Base-by-base conservation (phyloP, 2,329 filamentous ascomycete species). In the Cordyceps fumosorosea region DNA sequence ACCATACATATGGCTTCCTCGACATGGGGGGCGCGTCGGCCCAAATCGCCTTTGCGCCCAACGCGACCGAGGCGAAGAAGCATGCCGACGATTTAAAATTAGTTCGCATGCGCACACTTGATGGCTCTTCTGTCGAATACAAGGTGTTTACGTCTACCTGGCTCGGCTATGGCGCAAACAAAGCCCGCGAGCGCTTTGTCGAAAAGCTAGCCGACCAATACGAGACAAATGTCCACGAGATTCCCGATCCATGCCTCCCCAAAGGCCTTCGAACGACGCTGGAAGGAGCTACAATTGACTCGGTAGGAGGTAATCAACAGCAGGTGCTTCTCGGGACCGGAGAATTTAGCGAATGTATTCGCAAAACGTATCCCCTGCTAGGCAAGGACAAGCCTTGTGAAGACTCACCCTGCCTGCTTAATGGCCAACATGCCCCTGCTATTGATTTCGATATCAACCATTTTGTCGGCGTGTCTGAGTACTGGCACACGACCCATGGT, bases 1-100 rank as follows among this genome's bases (percentile, higher is more conserved):
- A 98, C 72, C 90, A 93, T 70, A 99, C 95, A 0, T 99, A 98
- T 74, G 95, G 95, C 0, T 99, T 99, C 70, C 79, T 99, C 64
- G 95, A 99, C 72, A 99, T 99, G 96, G 95, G 95, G 56, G 95
- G 95, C 57, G 95, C 95, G 29, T 98, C 93, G 0, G 93, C 95
- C 18, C 95, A 99, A 76, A 98, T 99, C 70, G 95, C 96, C 0
- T 99, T 99, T 74, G 93, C 93, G 2, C 95, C 95, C 1, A 99
- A 99, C 74, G 78, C 84, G 4, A 98, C 95, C 1, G 95, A 99
- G 73, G 88, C 92, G 1, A 84, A 87, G 69, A 95, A 92, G 71
- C 96, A 99, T 73, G 88, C 91, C 0, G 84, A 97, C 65, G 92
- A 98, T 71, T 78, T 99, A 61, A 96, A 92, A 66, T 75, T 98